Percentiles rank a stretch among this genome's conserved stretches.
Conservation (phyloP, 495 filamentous ascomycete genomes). For the Parathielavia appendiculata region DNA sequence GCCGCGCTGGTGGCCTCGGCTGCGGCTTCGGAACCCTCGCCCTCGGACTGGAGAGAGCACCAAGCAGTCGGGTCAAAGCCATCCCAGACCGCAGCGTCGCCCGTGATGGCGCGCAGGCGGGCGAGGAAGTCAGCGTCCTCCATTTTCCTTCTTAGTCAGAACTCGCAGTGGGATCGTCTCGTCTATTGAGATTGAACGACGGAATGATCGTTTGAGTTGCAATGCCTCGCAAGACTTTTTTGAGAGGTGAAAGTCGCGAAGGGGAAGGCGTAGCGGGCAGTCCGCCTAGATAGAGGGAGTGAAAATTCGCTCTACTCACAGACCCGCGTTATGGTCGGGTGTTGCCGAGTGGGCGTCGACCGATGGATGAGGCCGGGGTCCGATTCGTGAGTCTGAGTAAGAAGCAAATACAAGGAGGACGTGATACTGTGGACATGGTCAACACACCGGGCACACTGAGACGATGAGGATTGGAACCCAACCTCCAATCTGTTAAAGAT, state of each 20-base stretch:
- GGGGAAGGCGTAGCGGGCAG: neutral
- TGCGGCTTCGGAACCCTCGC: neutral
- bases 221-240: neutral
- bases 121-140: conserved; percentile 16
- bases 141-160: neutral
- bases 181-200: neutral
- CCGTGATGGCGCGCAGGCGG: conserved; percentile 14
- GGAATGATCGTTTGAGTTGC: neutral
- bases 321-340: neutral
- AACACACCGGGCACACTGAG: neutral
- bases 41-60: conserved; percentile 1
- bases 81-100: conserved; percentile 15
- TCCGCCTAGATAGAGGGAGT: neutral
- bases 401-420: neutral
- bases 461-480: neutral
- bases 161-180: neutral
- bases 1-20: neutral
- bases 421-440: neutral
- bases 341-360: neutral
- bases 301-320: neutral
- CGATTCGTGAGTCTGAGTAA: too few relatives aligned
- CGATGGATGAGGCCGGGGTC: neutral
- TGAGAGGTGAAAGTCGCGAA: neutral
- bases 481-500: neutral
- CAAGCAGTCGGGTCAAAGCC: conserved; percentile 21